phyloP scores from a whole-genome alignment of 2,329 filamentous ascomycete genomes.

The Aspergillus ibericus region DNA sequence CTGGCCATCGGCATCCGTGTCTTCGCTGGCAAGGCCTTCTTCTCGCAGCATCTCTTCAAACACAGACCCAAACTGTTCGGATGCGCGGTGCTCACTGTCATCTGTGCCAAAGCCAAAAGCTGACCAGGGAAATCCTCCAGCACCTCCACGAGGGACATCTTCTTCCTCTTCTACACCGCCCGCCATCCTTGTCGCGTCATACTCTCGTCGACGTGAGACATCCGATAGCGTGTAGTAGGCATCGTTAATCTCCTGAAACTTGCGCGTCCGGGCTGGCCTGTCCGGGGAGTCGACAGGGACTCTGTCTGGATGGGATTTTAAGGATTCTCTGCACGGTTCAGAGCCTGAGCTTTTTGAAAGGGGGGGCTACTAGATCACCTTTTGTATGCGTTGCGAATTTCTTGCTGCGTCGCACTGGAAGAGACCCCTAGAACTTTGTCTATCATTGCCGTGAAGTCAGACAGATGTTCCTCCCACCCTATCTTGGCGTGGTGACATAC shows the following conservation, averaged over 20 bases:
- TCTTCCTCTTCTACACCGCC: constrained; percentile 50
- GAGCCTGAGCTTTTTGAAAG: not conserved
- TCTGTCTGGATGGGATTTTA: constrained; percentile 92
- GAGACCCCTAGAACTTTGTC: constrained; percentile 73
- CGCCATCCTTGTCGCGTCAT: constrained; percentile 68
- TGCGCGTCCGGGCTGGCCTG: constrained; percentile 74
- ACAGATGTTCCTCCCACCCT: not conserved
- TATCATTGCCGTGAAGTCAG: constrained; percentile 35
- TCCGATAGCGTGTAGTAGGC: constrained; percentile 92
- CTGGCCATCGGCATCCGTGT: constrained; percentile 53
- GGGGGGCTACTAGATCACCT: constrained; percentile 53
- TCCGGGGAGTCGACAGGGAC: constrained; percentile 82
- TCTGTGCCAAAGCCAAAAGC: constrained; percentile 60
- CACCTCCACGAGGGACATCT: constrained; percentile 46
- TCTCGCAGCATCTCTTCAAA: constrained; percentile 91
- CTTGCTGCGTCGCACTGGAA: constrained; percentile 72
- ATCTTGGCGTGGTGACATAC: constrained; percentile 28
- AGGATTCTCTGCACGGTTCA: constrained; percentile 63
- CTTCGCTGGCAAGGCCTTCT: constrained; percentile 73
- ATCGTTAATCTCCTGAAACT: constrained; percentile 89
- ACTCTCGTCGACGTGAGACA: constrained; percentile 71
- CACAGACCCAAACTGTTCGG: constrained; percentile 82
- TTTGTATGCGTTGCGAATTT: constrained; percentile 95
- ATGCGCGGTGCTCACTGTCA: constrained; percentile 42
- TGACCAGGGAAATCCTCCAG: constrained; percentile 72